phyloP scores from a whole-genome alignment of 345 rosid genomes.

The Bretschneidera sinensis region DNA sequence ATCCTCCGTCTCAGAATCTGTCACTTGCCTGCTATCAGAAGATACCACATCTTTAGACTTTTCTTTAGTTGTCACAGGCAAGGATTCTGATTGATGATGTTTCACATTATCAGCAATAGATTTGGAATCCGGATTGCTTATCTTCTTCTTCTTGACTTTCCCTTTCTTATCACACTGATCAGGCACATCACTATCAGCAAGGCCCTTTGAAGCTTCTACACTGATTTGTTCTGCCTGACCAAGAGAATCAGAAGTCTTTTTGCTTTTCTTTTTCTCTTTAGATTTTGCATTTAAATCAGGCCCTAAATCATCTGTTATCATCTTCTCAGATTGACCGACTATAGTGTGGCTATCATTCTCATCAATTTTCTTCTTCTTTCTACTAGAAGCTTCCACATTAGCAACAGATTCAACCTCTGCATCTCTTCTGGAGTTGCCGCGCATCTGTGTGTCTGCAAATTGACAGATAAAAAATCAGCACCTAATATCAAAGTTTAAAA shows the following conservation, averaged over 20 bases:
- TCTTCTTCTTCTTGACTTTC: slow-evolving; percentile 47
- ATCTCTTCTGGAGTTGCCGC: slow-evolving; percentile 8
- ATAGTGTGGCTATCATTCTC: too few species aligned
- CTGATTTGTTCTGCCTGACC: neutral
- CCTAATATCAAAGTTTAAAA: neutral
- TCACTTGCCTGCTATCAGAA: slow-evolving; percentile 16
- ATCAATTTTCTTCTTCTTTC: too few species aligned
- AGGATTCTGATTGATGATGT: neutral
- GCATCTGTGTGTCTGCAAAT: slow-evolving; percentile 16
- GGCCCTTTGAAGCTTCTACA: slow-evolving; percentile 9
- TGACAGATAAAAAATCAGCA: slow-evolving; percentile 6
- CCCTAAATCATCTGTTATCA: slow-evolving; percentile 11
- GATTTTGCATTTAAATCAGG: neutral
- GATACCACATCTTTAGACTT: slow-evolving; percentile 14
- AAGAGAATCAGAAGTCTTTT: neutral
- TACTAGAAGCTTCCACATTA: too few species aligned
- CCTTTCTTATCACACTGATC: slow-evolving; percentile 22
- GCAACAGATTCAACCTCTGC: slow-evolving; percentile 16
- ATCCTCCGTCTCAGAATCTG: slow-evolving; percentile 22
- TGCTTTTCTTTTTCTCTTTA: neutral
- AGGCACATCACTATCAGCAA: slow-evolving; percentile 6
- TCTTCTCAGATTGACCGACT: too few species aligned
- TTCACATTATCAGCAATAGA: neutral
- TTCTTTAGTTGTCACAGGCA: slow-evolving; percentile 14
- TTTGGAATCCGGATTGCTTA: slow-evolving; percentile 20